These are phyloP conservation scores for Linderniella brevidens DNA, from an alignment of 257 asterid genomes.

Conservation along the genomic window DNA sequence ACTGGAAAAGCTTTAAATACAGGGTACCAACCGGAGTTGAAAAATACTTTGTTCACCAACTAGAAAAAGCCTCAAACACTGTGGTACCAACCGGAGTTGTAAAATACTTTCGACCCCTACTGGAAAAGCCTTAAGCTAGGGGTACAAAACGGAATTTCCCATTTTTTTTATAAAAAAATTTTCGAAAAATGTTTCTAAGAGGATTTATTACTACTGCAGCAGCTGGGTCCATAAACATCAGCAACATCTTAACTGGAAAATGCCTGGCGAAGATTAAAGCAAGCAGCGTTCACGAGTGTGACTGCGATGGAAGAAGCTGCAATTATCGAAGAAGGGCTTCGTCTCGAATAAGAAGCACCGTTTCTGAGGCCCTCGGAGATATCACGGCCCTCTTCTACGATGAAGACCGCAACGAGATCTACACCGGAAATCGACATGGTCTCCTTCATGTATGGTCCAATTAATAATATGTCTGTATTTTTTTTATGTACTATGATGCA, in stretches of 20 bases:
- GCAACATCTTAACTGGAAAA: slow-evolving; percentile 72
- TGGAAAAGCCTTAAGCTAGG: no score
- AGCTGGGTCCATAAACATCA: slow-evolving; percentile 68
- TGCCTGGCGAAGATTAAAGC: slow-evolving; percentile 76
- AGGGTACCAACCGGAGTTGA: no score
- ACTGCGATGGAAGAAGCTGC: slow-evolving; percentile 42
- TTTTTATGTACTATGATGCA: no score
- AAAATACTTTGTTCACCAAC: no score
- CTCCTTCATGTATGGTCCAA: slow-evolving; percentile 75
- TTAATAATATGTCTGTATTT: no score
- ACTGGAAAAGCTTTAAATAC: no score
- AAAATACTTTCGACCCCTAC: no score
- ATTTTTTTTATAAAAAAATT: no score
- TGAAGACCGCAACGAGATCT: slow-evolving; percentile 80
- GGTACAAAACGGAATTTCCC: no score
- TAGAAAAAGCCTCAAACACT: no score
- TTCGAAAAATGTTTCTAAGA: no score
- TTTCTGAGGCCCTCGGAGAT: slow-evolving; percentile 69
- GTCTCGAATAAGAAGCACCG: slow-evolving; percentile 34
- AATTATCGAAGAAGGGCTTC: slow-evolving; percentile 22
- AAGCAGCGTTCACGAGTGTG: slow-evolving; percentile 30
- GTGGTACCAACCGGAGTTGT: no score
- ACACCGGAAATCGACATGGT: slow-evolving; percentile 67
- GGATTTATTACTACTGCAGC: slow-evolving; percentile 7
- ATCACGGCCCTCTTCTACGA: slow-evolving; percentile 78